Evolutionary conservation across 2,329 filamentous ascomycete genomes (phyloP), one percentile per base, ranked within the genome.

Genomic region (Aspergillus unguis): DNA sequence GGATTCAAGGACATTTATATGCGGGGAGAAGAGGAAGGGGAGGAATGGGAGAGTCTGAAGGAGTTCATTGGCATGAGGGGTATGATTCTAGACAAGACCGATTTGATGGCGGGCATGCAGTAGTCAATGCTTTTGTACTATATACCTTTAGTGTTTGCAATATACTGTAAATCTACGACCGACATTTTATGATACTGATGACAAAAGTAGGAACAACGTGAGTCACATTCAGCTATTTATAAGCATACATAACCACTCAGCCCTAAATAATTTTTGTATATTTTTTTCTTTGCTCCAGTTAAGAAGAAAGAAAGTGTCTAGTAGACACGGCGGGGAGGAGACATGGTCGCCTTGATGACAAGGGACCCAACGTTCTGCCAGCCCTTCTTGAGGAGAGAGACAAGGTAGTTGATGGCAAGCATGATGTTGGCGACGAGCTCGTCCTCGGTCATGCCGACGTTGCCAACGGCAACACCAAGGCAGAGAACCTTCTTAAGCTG

Each of bases 401-500:
- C 92, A 65, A 99, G 87, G 86, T 99, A 99, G 89, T 99, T 99
- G 87, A 99, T 97, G 80, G 92, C 85, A 82, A 99, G 81, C 94
- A 99, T 99, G 81, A 97, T 92, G 88, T 99, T 99, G 75, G 85
- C 88, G 67, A 99, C 87, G 66, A 99, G 82, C 84, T 96, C 90
- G 74, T 99, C 94, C 81, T 90, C 82, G 64, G 84, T 88, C 94
- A 99, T 99, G 71, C 87, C 91, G 71, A 99, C 94, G 80, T 99
- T 96, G 75, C 94, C 94, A 73, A 99, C 90, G 69, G 94, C 94
- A 76, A 97, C 92, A 88, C 92, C 94, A 86, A 99, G 92, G 85
- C 94, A 99, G 69, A 99, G 85, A 77, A 99, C 94, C 90, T 99
- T 99, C 90, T 99, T 99, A 74, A 99, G 85, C 86, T 99, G 92